Evolutionary conservation across 768 basidiomycete species (phyloP).

Genomic region (Tricholomella constricta): DNA sequence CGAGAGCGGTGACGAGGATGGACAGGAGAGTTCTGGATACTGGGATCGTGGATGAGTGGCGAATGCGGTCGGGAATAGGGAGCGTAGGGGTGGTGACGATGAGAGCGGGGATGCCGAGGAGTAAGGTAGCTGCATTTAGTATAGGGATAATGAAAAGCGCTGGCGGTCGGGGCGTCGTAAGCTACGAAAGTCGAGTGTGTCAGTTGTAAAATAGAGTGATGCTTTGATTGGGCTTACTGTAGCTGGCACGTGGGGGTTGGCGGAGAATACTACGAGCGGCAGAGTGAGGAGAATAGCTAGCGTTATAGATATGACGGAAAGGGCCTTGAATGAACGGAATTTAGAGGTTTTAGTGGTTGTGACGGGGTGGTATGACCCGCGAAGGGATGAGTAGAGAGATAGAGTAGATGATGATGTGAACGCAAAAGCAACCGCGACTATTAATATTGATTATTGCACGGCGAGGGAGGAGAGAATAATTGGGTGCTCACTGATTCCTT

Average conservation of each 20-base stretch:
- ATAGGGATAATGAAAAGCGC: conserved; percentile 39
- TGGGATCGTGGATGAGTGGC: conserved; percentile 44
- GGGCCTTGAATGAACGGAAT: conserved; percentile 56
- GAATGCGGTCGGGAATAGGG: conserved; percentile 45
- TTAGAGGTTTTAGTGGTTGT: conserved; percentile 46
- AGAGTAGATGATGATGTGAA: conserved; percentile 69
- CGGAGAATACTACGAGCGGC: conserved; percentile 58
- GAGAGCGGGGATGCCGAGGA: conserved; percentile 60
- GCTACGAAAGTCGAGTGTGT: conserved; percentile 4
- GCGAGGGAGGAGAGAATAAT: conserved; percentile 6
- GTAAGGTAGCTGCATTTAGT: conserved; percentile 53
- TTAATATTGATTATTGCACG: conserved; percentile 1
- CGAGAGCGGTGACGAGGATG: conserved; percentile 42
- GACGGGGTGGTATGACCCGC: conserved; percentile 40
- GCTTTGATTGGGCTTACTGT: conserved; percentile 28
- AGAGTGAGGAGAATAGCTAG: conserved; percentile 53
- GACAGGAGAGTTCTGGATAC: conserved; percentile 47
- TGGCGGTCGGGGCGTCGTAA: conserved; percentile 3
- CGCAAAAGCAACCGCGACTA: conserved; percentile 63
- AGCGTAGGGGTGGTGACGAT: conserved; percentile 57
- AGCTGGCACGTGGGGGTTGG: conserved; percentile 44
- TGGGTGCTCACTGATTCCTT: conserved; percentile 57
- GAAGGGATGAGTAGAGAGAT: conserved; percentile 63
- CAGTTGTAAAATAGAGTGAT: neutral
- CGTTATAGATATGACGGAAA: conserved; percentile 52